A percentile compares a stretch with the other conserved stretches of the same genome.
phyloP scores from a whole-genome alignment of 371 early-diverging fungal genomes.

The Fennellomyces sp. region DNA sequence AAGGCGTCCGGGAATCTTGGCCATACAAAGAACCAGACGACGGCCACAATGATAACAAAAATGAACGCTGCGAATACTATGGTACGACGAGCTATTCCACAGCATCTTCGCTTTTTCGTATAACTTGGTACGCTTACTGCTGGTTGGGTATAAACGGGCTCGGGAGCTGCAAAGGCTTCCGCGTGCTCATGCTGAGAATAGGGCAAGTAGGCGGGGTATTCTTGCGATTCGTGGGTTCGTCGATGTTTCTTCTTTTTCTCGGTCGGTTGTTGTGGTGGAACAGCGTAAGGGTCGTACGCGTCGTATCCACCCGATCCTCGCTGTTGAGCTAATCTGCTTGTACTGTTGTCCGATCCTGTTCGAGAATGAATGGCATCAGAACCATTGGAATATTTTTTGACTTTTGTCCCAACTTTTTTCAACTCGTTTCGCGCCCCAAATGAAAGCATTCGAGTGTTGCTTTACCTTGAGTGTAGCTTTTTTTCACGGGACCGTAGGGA shows the following conservation, averaged over 20 bases:
- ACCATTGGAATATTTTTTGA: conserved; percentile 12
- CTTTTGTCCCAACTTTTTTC: conserved; percentile 10
- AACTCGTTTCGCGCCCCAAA: neutral
- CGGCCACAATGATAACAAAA: conserved; percentile 24
- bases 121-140: conserved; percentile 39
- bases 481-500: conserved; percentile 38
- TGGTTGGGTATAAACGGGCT: conserved; percentile 40
- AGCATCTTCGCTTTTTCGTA: conserved; percentile 26
- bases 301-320: conserved; percentile 16
- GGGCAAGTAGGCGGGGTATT: conserved; percentile 41
- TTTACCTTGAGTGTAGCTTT: conserved; percentile 36
- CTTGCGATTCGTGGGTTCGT: conserved; percentile 5
- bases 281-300: conserved; percentile 38
- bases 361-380: conserved; percentile 34
- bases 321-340: conserved; percentile 26
- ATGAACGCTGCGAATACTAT: conserved; percentile 30
- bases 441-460: too few species aligned
- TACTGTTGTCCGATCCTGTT: conserved; percentile 45
- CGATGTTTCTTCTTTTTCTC: conserved; percentile 15
- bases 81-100: conserved; percentile 25
- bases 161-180: conserved; percentile 22
- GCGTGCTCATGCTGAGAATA: conserved; percentile 43
- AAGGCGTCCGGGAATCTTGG: conserved; percentile 34
- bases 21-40: conserved; percentile 50
- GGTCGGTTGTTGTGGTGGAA: conserved; percentile 19